Evolutionary conservation across 441 rosid genomes (phyloP), one percentile per base, ranked within the genome.

Genomic region (Mallotus japonicus): DNA sequence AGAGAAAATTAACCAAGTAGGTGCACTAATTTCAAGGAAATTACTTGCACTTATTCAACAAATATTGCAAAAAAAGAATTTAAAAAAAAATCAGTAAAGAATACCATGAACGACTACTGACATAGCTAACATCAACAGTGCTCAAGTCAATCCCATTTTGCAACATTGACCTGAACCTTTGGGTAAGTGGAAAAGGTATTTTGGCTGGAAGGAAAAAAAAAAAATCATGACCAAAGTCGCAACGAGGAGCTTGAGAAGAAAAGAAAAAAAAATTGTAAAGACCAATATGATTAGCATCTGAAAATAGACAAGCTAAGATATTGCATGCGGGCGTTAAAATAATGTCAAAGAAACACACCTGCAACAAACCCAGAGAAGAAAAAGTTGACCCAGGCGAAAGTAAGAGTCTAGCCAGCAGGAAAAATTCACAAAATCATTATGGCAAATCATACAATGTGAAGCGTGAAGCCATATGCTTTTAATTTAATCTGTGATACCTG

Each of bases 331-430:
- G 3, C 9, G 67, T 12, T 47, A 67, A 64, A 14, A 65, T 0
- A 77, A 20, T 54, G 42, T 61, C 12, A 71, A 76, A 51, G 60
- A 75, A 77, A 40, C 67, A 65, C 42, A 95, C 99, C 99, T 86
- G 98, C 95, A 78, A 95, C 99, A 77, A 95, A 95, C 76, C 98
- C 99, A 69, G 98, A 95, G 86, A 95, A 95, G 97, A 95, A 95
- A 80, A 95, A 93, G 90, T 95, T 95, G 89, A 95, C 99, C 93
- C 93, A 95, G 0, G 98, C 98, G 81, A 88, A 93, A 74, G 99
- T 95, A 58, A 95, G 94, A 37, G 97, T 93, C 99, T 95, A 89
- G 65, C 78, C 74, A 79, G 62, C 62, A 77, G 67, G 28, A 78
- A 65, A 34, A 75, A 56, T 56, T 59, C 50, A 60, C 53, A 68